phyloP scores from a whole-genome alignment of 78 protist species.

The Cavenderia fasciculata region DNA sequence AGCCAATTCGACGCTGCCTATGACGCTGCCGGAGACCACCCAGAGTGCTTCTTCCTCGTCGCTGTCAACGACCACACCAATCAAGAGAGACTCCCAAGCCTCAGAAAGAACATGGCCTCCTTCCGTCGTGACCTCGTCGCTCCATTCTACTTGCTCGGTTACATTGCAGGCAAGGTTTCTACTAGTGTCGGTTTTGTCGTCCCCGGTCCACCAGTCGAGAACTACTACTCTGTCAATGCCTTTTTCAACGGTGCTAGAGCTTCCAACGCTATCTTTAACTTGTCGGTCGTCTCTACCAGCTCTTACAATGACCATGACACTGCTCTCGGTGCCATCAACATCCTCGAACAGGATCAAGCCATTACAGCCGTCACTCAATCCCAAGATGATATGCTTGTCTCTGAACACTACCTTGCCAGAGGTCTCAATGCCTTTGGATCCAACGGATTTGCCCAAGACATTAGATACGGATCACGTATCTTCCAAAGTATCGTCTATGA shows the following conservation, averaged over 20 bases:
- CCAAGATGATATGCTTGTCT: slow-evolving; percentile 24
- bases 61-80: slow-evolving; percentile 31
- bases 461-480: slow-evolving; percentile 22
- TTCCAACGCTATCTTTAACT: not conserved
- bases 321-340: slow-evolving; percentile 33
- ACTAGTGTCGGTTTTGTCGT: slow-evolving; percentile 54
- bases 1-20: slow-evolving; percentile 21
- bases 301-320: slow-evolving; percentile 49
- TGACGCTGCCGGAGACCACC: not conserved
- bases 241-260: slow-evolving; percentile 18
- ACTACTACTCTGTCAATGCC: slow-evolving; percentile 50
- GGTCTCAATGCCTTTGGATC: slow-evolving; percentile 29
- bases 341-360: not conserved
- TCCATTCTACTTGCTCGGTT: slow-evolving; percentile 46
- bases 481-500: slow-evolving; percentile 19
- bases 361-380: not conserved
- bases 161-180: slow-evolving; percentile 4
- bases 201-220: slow-evolving; percentile 58
- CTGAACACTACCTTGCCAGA: not conserved
- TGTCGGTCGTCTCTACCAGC: slow-evolving; percentile 30
- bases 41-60: not conserved
- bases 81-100: too few species aligned
- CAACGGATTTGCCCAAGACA: slow-evolving; percentile 49
- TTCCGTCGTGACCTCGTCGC: slow-evolving; percentile 34
- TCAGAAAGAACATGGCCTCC: too few species aligned